These are phyloP conservation scores for Fusarium duplospermum DNA, from an alignment of 2,329 filamentous ascomycete genomes.

Conservation along the genomic window DNA sequence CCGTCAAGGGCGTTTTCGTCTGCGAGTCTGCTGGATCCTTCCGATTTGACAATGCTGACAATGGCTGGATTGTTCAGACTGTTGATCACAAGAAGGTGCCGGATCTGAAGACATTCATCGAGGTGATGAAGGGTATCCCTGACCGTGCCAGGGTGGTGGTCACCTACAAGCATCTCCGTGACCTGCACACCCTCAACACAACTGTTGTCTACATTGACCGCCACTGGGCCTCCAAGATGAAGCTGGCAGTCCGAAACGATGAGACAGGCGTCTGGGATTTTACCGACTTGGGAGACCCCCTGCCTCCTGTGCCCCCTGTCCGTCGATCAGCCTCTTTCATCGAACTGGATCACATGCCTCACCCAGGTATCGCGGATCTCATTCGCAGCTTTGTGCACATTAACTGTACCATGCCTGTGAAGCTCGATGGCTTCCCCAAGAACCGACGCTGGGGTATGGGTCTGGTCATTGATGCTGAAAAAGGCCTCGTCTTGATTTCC, in stretches of 20 bases:
- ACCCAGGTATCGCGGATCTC: conserved; percentile 91
- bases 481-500: conserved; percentile 94
- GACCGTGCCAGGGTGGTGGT: conserved; percentile 87
- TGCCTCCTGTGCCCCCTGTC: conserved; percentile 78
- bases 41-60: conserved; percentile 89
- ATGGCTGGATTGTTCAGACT: conserved; percentile 92
- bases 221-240: conserved; percentile 97
- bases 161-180: conserved; percentile 94
- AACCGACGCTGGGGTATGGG: conserved; percentile 96
- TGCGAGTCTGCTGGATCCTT: conserved; percentile 97
- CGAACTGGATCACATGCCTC: conserved; percentile 86
- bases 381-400: conserved; percentile 96
- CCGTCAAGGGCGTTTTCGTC: conserved; percentile 91
- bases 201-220: conserved; percentile 92
- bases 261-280: conserved; percentile 95
- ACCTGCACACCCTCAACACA: conserved; percentile 94
- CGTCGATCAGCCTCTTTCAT: conserved; percentile 90
- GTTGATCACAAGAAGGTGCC: conserved; percentile 93
- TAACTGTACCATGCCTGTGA: conserved; percentile 91
- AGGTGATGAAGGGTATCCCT: conserved; percentile 90
- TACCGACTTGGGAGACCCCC: conserved; percentile 81
- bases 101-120: conserved; percentile 87
- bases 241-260: conserved; percentile 91
- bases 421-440: conserved; percentile 97
- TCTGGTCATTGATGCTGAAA: conserved; percentile 95